Evolutionary conservation across 2,329 filamentous ascomycete genomes (phyloP), one percentile per base, ranked within the genome.

Genomic region (Fusarium pseudocircinatum): DNA sequence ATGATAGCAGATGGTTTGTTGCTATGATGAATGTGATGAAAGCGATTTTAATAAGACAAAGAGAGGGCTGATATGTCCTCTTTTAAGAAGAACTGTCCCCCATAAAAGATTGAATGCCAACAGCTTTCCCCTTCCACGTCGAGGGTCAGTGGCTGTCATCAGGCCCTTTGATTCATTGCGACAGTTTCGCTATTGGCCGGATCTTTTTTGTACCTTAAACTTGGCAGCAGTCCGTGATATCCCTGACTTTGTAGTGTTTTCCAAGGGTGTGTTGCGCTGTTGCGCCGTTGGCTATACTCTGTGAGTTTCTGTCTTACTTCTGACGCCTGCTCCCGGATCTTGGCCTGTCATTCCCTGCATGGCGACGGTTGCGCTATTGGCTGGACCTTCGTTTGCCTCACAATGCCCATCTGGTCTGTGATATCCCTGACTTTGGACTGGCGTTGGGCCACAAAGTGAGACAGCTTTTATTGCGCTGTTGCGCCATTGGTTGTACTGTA

Each of bases 1-100:
- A 18, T 43, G 24, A 26, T 26, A 43, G n/a, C 15, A 43, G n/a
- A 12, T 0, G n/a, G 0, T 43, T 18, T 12, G 15, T 43, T 2
- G 4, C 6, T 4, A 10, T 26, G 24, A 26, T 43, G n/a, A 24
- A 43, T 7, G 40, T 2, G 15, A 18, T 18, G n/a, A 12, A 26
- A 12, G 42, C 1, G n/a, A 5, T 2, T 43, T 43, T 15, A 26
- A 0, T 15, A 26, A 43, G 42, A 43, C 0, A 26, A 13, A 6
- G 1, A 43, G 42, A 43, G n/a, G 1, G 42, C 24, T 13, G 15
- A 43, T 1, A 26, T 43, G 24, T 43, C 6, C 10, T 43, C 42
- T 43, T 43, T 43, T 43, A 43, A 43, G 42, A 2, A 24, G 4
- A 43, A 2, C 42, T 4, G 42, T 12, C 1, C 24, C 15, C 6